A percentile compares a stretch with the other conserved stretches of the same genome.
phyloP scores from a whole-genome alignment of 177 flowering plant genomes.

The Tripterygium wilfordii region DNA sequence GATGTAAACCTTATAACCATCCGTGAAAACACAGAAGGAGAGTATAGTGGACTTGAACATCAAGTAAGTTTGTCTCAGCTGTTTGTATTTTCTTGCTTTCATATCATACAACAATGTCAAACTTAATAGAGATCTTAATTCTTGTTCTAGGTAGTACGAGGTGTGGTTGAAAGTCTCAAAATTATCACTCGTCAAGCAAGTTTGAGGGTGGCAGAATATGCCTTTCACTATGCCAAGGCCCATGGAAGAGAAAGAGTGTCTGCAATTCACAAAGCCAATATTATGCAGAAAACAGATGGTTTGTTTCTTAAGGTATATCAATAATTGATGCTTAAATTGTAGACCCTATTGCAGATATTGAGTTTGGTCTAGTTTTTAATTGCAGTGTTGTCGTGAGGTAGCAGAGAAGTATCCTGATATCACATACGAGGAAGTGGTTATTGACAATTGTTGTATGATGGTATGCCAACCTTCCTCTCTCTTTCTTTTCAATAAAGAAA shows the following conservation, averaged over 20 bases:
- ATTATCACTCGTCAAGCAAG: constrained; percentile 97
- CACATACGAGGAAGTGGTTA: constrained; percentile 85
- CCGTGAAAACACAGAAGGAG: constrained; percentile 99
- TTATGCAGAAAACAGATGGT: constrained; percentile 98
- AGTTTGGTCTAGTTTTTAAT: constrained; percentile 8
- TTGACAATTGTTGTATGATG: constrained; percentile 99
- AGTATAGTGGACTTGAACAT: constrained; percentile 97
- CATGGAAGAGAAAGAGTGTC: constrained; percentile 88
- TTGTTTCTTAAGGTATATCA: constrained; percentile 78
- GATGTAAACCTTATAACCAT: constrained; percentile 88
- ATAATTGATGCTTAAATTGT: too few species aligned
- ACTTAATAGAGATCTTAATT: constrained; percentile 1
- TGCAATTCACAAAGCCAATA: constrained; percentile 98
- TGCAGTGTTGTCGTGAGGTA: constrained; percentile 96
- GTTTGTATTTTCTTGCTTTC: background rate
- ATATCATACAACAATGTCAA: background rate
- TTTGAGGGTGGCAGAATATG: constrained; percentile 97
- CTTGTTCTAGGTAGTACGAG: constrained; percentile 79
- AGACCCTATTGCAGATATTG: too few species aligned
- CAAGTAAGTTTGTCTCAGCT: constrained; percentile 47
- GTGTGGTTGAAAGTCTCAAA: constrained; percentile 98
- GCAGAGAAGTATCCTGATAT: constrained; percentile 95
- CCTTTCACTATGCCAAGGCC: constrained; percentile 88
- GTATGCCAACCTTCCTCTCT: too few species aligned
- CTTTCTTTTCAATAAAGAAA: too few species aligned